phyloP scores from a whole-genome alignment of 2,329 filamentous ascomycete genomes.

The Alternaria sp. region DNA sequence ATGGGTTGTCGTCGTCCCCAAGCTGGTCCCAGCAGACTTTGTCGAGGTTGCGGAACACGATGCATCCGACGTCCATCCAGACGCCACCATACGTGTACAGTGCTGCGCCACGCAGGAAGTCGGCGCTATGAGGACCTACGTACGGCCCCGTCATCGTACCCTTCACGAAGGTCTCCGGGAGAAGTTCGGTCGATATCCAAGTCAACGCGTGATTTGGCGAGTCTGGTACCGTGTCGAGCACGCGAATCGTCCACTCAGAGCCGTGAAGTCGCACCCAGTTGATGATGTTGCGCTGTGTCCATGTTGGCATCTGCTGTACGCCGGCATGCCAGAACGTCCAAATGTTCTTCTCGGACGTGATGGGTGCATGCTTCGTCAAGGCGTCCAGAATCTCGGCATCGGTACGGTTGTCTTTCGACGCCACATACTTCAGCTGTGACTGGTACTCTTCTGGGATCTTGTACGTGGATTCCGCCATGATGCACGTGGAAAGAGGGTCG shows the following conservation, averaged over 20 bases:
- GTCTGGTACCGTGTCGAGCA: constrained; percentile 47
- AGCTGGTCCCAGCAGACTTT: constrained; percentile 50
- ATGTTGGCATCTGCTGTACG: constrained; percentile 44
- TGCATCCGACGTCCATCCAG: constrained; percentile 52
- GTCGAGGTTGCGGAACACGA: constrained; percentile 49
- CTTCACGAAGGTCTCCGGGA: constrained; percentile 51
- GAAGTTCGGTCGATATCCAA: constrained; percentile 45
- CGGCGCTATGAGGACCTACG: constrained; percentile 55
- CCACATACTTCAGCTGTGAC: constrained; percentile 19
- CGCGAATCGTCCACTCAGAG: constrained; percentile 51
- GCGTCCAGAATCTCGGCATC: constrained; percentile 29
- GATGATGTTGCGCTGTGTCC: constrained; percentile 51
- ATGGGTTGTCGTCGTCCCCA: constrained; percentile 47
- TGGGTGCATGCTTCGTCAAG: constrained; percentile 25
- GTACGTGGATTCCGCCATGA: constrained; percentile 7
- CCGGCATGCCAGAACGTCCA: constrained; percentile 53
- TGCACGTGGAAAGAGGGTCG: neutral
- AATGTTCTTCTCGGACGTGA: constrained; percentile 51
- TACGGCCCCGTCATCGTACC: constrained; percentile 55
- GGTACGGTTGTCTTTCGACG: constrained; percentile 22
- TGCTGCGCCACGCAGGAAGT: constrained; percentile 56
- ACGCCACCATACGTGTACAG: constrained; percentile 51
- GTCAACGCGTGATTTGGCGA: constrained; percentile 51
- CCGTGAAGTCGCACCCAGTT: constrained; percentile 52
- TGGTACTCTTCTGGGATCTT: constrained; percentile 23